Evolutionary conservation across 768 basidiomycete genomes (phyloP).

Genomic region (Serendipita sp.): DNA sequence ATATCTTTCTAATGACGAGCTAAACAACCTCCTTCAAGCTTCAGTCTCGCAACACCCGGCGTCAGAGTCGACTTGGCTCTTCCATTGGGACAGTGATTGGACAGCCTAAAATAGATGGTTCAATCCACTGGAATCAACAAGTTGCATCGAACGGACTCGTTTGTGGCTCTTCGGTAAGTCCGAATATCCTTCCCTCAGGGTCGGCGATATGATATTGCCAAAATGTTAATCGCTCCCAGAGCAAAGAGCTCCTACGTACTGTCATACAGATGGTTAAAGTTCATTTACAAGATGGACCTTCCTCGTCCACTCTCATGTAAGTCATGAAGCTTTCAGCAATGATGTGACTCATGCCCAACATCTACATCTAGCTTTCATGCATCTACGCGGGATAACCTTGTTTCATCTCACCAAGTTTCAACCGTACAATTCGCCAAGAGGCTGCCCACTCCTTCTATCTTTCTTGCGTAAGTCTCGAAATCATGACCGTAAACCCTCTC

Average conservation of each 20-base stretch:
- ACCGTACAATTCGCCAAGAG: neutral
- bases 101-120: neutral
- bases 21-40: neutral
- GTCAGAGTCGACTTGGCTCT: neutral
- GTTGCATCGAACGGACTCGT: neutral
- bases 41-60: neutral
- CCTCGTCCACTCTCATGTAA: neutral
- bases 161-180: slow-evolving; percentile 1
- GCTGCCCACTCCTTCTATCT: neutral
- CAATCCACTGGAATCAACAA: neutral
- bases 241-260: neutral
- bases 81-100: neutral
- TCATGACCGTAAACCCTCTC: neutral
- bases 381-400: neutral
- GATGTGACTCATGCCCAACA: neutral
- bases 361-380: slow-evolving; percentile 1
- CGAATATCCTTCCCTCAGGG: neutral
- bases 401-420: neutral
- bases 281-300: slow-evolving; percentile 1
- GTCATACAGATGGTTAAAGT: neutral
- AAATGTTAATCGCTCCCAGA: neutral
- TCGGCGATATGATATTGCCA: neutral
- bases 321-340: neutral
- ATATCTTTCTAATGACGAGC: neutral
- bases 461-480: neutral